phyloP scores from a whole-genome alignment of 306 rosid species.

The Fragaria nilgerrensis region DNA sequence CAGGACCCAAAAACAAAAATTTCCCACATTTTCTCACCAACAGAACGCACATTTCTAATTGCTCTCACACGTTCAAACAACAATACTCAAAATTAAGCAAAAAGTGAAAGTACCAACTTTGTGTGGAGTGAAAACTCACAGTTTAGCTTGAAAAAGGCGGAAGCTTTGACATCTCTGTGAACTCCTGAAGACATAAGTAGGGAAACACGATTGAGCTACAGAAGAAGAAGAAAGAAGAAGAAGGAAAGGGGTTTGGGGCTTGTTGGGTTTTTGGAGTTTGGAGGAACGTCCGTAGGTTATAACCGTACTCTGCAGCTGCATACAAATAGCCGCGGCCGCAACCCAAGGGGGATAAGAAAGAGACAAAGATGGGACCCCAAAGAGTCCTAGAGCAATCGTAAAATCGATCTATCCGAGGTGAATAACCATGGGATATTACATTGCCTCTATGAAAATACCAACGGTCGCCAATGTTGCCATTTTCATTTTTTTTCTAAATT shows the following conservation, averaged over 20 bases:
- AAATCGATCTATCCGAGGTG: conserved; percentile 43
- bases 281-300: not conserved
- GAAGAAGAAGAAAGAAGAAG: not conserved
- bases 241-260: not conserved
- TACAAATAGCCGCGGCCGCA: conserved; percentile 21
- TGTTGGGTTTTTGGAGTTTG: not conserved
- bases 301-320: conserved; percentile 6
- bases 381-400: conserved; percentile 4
- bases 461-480: not conserved
- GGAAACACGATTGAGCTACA: conserved; percentile 24
- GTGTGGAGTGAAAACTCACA: conserved; percentile 14
- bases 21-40: conserved; percentile 17
- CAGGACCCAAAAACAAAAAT: not conserved
- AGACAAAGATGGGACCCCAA: conserved; percentile 1
- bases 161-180: not conserved
- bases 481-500: not conserved
- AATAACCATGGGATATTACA: conserved; percentile 2
- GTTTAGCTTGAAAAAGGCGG: not conserved
- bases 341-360: conserved; percentile 8
- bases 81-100: not conserved
- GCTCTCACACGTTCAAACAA: conserved; percentile 1
- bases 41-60: conserved; percentile 9
- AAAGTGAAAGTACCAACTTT: not conserved
- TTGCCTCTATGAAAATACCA: not conserved
- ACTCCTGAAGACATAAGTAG: conserved; percentile 17